Percentiles rank a stretch among this genome's conserved stretches.
Evolutionary conservation across 2,329 filamentous ascomycete genomes (phyloP).

Genomic region (Geosmithia flava): DNA sequence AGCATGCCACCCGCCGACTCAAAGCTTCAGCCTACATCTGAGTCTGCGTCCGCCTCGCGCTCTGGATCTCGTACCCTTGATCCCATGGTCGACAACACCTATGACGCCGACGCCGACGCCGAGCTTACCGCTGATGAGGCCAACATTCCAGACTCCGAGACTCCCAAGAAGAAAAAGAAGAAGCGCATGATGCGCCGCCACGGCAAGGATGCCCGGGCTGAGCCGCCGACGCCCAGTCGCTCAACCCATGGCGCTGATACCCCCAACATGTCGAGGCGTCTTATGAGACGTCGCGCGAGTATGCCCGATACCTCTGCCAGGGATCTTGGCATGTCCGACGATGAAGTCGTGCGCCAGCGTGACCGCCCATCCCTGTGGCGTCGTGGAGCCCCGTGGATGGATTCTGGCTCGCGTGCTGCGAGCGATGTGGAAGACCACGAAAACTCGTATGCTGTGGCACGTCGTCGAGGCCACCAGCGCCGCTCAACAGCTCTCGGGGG

Average conservation of each 20-base stretch:
- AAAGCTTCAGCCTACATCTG: constrained; percentile 26
- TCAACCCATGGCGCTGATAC: constrained; percentile 27
- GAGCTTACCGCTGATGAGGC: constrained; percentile 79
- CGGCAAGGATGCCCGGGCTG: constrained; percentile 44
- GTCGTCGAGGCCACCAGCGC: constrained; percentile 50
- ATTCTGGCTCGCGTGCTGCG: constrained; percentile 31
- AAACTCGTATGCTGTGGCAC: constrained; percentile 29
- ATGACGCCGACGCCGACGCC: constrained; percentile 51
- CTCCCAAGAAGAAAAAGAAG: constrained; percentile 42
- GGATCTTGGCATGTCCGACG: constrained; percentile 52
- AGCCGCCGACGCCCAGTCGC: constrained; percentile 50
- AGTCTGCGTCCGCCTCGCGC: constrained; percentile 34
- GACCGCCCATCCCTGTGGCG: constrained; percentile 36
- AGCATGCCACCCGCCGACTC: constrained; percentile 16
- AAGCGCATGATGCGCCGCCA: constrained; percentile 50
- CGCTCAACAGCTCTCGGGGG: constrained; percentile 54
- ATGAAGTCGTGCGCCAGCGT: constrained; percentile 60
- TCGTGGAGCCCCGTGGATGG: constrained; percentile 47
- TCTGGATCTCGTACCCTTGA: constrained; percentile 34
- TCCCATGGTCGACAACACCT: constrained; percentile 37
- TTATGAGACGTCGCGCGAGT: constrained; percentile 53
- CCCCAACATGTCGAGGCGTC: constrained; percentile 26
- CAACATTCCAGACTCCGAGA: constrained; percentile 21
- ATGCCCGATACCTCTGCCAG: constrained; percentile 44
- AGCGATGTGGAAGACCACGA: constrained; percentile 39